Conservation (phyloP, 768 basidiomycete species). For the Dendrothele bispora region DNA sequence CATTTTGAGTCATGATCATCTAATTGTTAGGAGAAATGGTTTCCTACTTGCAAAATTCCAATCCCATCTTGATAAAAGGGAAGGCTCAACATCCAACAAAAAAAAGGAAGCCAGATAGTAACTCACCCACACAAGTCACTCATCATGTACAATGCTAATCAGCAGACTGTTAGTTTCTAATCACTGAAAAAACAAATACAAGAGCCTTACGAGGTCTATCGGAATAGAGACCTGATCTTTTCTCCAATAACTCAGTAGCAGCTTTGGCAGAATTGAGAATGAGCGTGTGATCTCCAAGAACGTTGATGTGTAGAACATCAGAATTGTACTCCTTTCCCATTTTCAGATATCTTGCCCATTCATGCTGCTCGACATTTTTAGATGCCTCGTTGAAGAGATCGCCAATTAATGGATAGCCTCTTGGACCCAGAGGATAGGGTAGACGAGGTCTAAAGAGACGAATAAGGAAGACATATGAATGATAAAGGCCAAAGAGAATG, state of each 20-base stretch:
- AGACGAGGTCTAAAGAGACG: too few relatives aligned
- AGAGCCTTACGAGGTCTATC: constrained; percentile 25
- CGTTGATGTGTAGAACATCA: constrained; percentile 22
- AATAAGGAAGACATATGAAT: too few relatives aligned
- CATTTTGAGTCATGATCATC: too few relatives aligned
- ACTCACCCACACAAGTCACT: constrained; percentile 10
- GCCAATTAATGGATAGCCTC: too few relatives aligned
- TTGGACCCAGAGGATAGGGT: too few relatives aligned
- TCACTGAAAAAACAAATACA: background rate
- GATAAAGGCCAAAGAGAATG: too few relatives aligned
- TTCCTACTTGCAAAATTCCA: constrained; percentile 15
- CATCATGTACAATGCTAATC: constrained; percentile 10
- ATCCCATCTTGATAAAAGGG: constrained; percentile 11
- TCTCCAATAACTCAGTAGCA: constrained; percentile 34
- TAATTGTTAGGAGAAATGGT: too few relatives aligned
- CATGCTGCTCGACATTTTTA: too few relatives aligned
- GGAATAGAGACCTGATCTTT: constrained; percentile 35
- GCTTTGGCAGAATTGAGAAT: constrained; percentile 34
- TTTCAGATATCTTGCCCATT: too few relatives aligned
- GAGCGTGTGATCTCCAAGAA: constrained; percentile 30
- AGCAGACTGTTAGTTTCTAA: background rate
- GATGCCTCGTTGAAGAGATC: too few relatives aligned
- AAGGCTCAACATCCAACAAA: background rate
- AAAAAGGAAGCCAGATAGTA: background rate
- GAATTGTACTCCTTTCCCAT: too few relatives aligned